phyloP scores from a whole-genome alignment of 2,329 filamentous ascomycete species.

The Aspergillus texensis region DNA sequence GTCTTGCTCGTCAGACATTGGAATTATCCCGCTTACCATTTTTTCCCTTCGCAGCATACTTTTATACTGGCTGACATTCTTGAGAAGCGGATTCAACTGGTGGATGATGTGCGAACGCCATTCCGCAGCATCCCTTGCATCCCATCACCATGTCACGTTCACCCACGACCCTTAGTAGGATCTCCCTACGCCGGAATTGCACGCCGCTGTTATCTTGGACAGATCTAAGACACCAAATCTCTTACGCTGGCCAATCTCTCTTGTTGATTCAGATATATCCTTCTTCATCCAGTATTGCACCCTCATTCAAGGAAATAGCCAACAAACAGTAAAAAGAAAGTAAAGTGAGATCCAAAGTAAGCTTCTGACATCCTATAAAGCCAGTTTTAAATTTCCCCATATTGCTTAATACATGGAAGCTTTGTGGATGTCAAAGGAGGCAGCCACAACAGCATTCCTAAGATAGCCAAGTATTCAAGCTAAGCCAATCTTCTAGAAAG shows the following conservation, averaged over 20 bases:
- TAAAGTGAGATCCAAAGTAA: neutral
- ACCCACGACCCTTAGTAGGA: neutral
- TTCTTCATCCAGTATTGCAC: neutral
- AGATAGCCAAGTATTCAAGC: neutral
- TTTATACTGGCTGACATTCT: no score
- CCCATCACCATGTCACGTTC: neutral
- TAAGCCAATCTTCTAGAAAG: neutral
- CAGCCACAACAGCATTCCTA: neutral
- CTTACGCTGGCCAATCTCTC: neutral
- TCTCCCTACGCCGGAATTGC: neutral
- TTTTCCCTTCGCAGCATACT: no score
- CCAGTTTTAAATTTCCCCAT: neutral
- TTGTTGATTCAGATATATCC: neutral
- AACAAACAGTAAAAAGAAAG: neutral
- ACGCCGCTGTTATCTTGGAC: neutral
- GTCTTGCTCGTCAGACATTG: no score
- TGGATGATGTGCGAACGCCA: neutral
- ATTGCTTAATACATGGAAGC: neutral
- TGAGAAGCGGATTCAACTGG: no score
- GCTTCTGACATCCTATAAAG: no score
- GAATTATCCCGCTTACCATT: no score
- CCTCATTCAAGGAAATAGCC: neutral
- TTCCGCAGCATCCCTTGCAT: neutral
- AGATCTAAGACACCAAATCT: neutral
- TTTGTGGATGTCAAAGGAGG: neutral